Evolutionary conservation across 805 yeast genomes (phyloP).

Genomic region (Metschnikowia bowlesiae): DNA sequence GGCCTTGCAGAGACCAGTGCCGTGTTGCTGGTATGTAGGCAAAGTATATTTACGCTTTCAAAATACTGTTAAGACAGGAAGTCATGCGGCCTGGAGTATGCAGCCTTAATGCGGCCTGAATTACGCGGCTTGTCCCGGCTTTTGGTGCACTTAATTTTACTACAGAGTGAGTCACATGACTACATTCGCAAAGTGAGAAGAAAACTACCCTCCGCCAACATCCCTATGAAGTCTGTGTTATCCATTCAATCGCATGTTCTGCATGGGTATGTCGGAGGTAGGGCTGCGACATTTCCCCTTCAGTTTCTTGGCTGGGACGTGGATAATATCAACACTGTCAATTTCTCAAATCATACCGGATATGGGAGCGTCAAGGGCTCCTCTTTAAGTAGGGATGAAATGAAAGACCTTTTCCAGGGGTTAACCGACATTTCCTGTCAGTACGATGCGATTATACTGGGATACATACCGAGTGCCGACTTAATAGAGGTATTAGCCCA

Average conservation of each 20-base stretch:
- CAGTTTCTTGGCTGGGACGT: slow-evolving; percentile 91
- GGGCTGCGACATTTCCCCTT: slow-evolving; percentile 85
- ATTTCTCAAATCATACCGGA: slow-evolving; percentile 90
- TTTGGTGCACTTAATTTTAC: not conserved
- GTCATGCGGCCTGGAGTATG: not conserved
- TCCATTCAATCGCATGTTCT: slow-evolving; percentile 82
- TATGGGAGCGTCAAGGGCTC: slow-evolving; percentile 45
- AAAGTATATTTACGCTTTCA: not conserved
- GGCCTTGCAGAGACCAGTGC: not conserved
- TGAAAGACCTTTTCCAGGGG: slow-evolving; percentile 12
- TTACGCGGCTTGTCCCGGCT: not conserved
- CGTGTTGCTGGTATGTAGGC: not conserved
- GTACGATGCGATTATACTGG: slow-evolving; percentile 18
- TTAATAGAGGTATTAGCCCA: slow-evolving; percentile 11
- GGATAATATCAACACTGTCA: slow-evolving; percentile 82
- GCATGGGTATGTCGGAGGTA: slow-evolving; percentile 94
- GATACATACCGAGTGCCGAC: slow-evolving; percentile 15
- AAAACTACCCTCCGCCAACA: not conserved
- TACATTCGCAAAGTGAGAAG: not conserved
- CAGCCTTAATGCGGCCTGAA: not conserved
- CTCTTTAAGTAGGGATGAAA: slow-evolving; percentile 7
- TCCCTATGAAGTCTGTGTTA: slow-evolving; percentile 30
- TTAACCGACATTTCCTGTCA: slow-evolving; percentile 11
- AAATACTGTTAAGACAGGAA: not conserved
- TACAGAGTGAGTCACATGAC: slow-evolving; percentile 4